phyloP scores from a whole-genome alignment of 257 asterid genomes.

The Nicotiana noctiflora region DNA sequence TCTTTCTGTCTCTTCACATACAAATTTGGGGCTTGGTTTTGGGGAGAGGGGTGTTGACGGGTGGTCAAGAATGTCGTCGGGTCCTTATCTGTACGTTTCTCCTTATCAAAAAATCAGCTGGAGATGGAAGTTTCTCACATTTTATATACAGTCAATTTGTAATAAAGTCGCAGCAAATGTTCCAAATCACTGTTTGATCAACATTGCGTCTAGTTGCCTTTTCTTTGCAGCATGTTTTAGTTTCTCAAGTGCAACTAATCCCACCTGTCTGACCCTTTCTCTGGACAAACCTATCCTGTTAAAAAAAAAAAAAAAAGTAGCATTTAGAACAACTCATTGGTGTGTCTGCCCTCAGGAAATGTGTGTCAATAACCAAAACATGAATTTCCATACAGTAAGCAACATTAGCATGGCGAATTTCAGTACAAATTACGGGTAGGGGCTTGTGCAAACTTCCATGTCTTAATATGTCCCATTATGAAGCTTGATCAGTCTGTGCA shows the following conservation, averaged over 20 bases:
- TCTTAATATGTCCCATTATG: background rate
- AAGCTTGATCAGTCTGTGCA: background rate
- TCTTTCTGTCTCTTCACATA: background rate
- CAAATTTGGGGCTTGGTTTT: background rate
- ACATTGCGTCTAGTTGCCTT: conserved; percentile 65
- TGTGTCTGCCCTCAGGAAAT: too few species aligned
- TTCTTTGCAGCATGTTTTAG: conserved; percentile 82
- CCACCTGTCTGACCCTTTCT: conserved; percentile 97
- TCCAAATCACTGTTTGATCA: conserved; percentile 40
- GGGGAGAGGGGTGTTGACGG: background rate
- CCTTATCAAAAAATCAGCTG: background rate
- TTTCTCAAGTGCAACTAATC: conserved; percentile 91
- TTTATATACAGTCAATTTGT: conserved; percentile 28
- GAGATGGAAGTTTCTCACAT: background rate
- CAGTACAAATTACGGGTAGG: background rate
- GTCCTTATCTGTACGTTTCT: background rate
- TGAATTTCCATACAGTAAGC: background rate
- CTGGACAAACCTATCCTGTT: conserved; percentile 94
- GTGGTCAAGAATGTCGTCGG: background rate
- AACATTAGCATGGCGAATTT: background rate
- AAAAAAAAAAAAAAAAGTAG: background rate
- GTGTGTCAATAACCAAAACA: background rate
- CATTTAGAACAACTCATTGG: background rate
- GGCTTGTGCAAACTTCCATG: background rate
- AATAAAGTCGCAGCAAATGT: background rate